phyloP scores from a whole-genome alignment of 2,329 filamentous ascomycete species.

The Nothophaeocryptopus gaeumannii region DNA sequence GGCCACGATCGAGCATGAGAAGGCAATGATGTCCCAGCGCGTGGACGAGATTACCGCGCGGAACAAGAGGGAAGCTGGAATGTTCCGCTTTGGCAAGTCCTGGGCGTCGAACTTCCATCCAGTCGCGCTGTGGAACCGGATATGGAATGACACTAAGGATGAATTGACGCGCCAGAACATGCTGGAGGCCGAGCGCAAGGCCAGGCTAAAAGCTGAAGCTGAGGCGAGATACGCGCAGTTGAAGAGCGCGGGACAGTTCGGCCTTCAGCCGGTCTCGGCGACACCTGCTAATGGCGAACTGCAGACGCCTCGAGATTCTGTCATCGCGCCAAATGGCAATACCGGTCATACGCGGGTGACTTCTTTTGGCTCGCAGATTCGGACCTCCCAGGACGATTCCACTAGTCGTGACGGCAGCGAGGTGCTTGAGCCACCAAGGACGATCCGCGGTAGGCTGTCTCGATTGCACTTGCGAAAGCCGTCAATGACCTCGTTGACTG shows the following conservation, averaged over 20 bases:
- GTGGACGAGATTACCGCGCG: conserved; percentile 27
- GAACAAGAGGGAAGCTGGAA: conserved; percentile 40
- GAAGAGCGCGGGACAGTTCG: conserved; percentile 52
- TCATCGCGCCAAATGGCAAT: conserved; percentile 24
- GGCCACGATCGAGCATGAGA: conserved; percentile 21
- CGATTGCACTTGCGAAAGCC: conserved; percentile 33
- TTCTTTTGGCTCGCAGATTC: conserved; percentile 18
- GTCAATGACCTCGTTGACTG: conserved; percentile 34
- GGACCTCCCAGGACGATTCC: conserved; percentile 15
- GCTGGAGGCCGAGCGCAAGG: conserved; percentile 41
- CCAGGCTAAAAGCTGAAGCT: conserved; percentile 45
- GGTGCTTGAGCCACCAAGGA: conserved; percentile 20
- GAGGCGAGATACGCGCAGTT: conserved; percentile 54
- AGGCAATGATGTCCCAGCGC: conserved; percentile 21
- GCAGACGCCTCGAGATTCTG: conserved; percentile 32
- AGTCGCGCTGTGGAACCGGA: conserved; percentile 46
- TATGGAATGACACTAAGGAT: conserved; percentile 48
- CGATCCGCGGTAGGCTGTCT: conserved; percentile 18
- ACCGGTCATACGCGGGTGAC: conserved; percentile 17
- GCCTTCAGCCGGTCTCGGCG: conserved; percentile 20
- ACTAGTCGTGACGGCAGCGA: conserved; percentile 21
- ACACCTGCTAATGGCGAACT: neutral
- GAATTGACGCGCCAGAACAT: conserved; percentile 39
- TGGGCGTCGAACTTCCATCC: conserved; percentile 56
- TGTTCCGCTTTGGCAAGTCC: conserved; percentile 56